A percentile compares a stretch with the other conserved stretches of the same genome.
Evolutionary conservation across 441 rosid species (phyloP).

Genomic region (Metrosideros polymorpha): DNA sequence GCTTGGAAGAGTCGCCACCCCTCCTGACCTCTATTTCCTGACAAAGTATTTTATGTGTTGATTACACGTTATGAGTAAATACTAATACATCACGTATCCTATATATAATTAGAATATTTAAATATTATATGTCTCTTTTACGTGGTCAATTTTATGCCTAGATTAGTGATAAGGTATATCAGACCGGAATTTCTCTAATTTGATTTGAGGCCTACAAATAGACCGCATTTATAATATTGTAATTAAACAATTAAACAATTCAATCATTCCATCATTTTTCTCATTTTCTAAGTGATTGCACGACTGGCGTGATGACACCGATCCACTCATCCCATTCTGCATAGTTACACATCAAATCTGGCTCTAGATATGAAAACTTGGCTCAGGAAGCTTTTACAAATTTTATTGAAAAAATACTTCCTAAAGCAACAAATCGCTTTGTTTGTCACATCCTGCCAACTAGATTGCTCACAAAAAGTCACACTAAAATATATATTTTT

Average conservation of each 20-base stretch:
- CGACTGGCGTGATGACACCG: not conserved
- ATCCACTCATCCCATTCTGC: not conserved
- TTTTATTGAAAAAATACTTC: not conserved
- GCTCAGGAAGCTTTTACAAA: not conserved
- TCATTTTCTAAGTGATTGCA: not conserved
- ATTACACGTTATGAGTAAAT: not conserved
- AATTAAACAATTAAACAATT: not conserved
- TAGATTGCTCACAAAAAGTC: not conserved
- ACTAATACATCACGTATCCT: not conserved
- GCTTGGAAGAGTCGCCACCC: not conserved
- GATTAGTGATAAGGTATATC: not conserved
- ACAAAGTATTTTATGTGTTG: too few species aligned
- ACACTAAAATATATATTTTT: not conserved
- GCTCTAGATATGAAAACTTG: not conserved
- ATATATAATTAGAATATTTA: not conserved
- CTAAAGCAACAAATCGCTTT: not conserved
- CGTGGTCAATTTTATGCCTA: not conserved
- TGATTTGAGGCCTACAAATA: not conserved
- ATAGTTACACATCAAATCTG: not conserved
- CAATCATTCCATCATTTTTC: not conserved
- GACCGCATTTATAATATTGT: not conserved
- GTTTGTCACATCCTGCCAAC: not conserved
- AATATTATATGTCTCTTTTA: not conserved
- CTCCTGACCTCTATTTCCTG: too few species aligned
- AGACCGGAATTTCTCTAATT: not conserved